Evolutionary conservation across 805 yeast species (phyloP).

Genomic region (Wickerhamomyces chaumierensis): DNA sequence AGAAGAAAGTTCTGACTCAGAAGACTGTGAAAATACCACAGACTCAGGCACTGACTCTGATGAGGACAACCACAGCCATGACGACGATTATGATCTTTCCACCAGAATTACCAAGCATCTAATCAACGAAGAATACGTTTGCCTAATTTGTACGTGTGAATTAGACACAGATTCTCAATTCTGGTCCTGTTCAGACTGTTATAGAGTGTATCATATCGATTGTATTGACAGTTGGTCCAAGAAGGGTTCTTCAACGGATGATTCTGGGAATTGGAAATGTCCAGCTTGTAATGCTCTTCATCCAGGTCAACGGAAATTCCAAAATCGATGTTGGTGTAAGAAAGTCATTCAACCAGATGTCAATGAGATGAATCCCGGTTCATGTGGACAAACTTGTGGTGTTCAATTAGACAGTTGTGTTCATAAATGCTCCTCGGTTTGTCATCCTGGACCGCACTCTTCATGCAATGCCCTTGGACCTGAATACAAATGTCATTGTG

Average conservation of each 20-base stretch:
- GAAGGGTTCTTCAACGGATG: constrained; percentile 57
- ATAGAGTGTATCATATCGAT: constrained; percentile 72
- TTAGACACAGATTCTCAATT: constrained; percentile 52
- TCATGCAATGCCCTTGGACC: constrained; percentile 76
- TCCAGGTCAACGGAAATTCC: constrained; percentile 36
- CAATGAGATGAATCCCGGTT: constrained; percentile 58
- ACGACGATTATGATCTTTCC: constrained; percentile 19
- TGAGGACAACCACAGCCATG: constrained; percentile 7
- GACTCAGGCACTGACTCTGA: constrained; percentile 6
- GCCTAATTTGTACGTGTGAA: constrained; percentile 84
- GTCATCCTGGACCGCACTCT: constrained; percentile 89
- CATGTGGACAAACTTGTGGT: constrained; percentile 81
- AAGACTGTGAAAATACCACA: constrained; percentile 1
- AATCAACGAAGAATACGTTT: constrained; percentile 58
- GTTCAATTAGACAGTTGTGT: constrained; percentile 43
- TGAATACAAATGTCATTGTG: constrained; percentile 60
- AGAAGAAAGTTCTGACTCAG: background rate
- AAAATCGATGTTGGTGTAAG: constrained; percentile 83
- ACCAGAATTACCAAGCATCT: constrained; percentile 42
- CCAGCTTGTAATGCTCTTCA: constrained; percentile 70
- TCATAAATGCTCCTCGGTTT: constrained; percentile 62
- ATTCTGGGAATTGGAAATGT: constrained; percentile 65
- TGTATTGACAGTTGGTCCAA: constrained; percentile 85
- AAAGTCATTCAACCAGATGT: constrained; percentile 54
- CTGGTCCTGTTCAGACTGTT: constrained; percentile 76